Base-by-base conservation (phyloP, 495 filamentous ascomycete species). In the Lophium mytilinum region DNA sequence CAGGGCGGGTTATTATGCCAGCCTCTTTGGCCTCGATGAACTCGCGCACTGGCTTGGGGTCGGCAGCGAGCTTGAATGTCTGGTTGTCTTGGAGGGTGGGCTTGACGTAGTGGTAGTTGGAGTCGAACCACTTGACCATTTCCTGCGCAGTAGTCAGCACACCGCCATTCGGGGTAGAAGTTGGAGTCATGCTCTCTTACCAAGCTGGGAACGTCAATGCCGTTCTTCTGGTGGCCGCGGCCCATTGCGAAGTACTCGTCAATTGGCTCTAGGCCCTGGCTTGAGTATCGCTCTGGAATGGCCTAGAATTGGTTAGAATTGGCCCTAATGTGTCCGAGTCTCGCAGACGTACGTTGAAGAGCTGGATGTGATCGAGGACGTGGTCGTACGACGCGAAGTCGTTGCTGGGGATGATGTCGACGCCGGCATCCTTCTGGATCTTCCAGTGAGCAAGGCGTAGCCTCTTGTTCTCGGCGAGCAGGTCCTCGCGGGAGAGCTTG, bases 91-190 rank as follows among this genome's bases (percentile, higher is more conserved):
- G 87, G 55, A 98, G 81, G 57, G 93, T 96, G 56, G 93, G 93
- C 83, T 96, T 96, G 75, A 97, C 93, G 78, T 97, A 97, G 82
- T 98, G 93, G 83, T 98, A 98, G 85, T 98, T 98, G 63, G 89
- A 95, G 81, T 98, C 93, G 73, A 98, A 98, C 93, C 94, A 98
- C 79, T 98, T 98, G 53, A 98, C 93, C 93, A 98, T 98, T 80
- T 98, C 93, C 79, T 83, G 40, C 55, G 51, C 21, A 50, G 54
- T 54, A 61, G 54, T 50, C 21, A 55, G 37, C 37, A 42, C 34
- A 33, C 0, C 11, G 15, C n/a, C 14, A 33, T 49, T 17, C 24
- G 24, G 24, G 24, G 24, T 6, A 30, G 24, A 30, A 30, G 24
- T 30, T 30, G 24, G 24, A 30, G 24, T 30, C 24, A 30, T 30